These are phyloP conservation scores for Trichoderma sp. DNA, from an alignment of 2,329 filamentous ascomycete species.

Conservation along the genomic window DNA sequence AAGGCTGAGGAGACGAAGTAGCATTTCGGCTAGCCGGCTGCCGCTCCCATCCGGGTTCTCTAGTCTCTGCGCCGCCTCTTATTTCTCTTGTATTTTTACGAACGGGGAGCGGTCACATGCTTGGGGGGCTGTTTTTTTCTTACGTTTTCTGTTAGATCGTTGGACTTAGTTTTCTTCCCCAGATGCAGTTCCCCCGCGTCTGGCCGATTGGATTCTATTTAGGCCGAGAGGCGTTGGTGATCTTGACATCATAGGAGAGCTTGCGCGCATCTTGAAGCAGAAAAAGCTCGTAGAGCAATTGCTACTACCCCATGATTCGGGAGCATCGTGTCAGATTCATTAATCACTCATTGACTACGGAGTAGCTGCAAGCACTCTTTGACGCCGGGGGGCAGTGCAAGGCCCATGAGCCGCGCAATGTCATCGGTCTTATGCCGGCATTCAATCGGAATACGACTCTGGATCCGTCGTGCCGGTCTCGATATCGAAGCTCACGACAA, in stretches of 20 bases:
- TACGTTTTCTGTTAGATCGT: background rate
- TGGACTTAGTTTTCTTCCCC: background rate
- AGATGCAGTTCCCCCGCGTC: background rate
- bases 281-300: background rate
- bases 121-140: background rate
- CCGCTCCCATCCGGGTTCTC: constrained; percentile 3
- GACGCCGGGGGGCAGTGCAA: background rate
- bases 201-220: background rate
- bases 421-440: constrained; percentile 17
- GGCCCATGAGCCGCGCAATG: background rate
- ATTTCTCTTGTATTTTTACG: background rate
- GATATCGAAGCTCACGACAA: background rate
- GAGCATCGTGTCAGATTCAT: background rate
- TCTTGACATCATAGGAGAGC: background rate
- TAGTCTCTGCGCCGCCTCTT: background rate
- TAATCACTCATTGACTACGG: background rate
- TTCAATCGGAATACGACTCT: constrained; percentile 10
- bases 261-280: background rate
- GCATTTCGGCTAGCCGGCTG: background rate
- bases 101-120: background rate
- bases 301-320: background rate
- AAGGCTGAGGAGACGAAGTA: background rate
- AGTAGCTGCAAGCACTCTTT: background rate
- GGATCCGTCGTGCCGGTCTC: background rate
- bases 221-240: background rate